A percentile compares a stretch with the other conserved stretches of the same genome.
phyloP scores from a whole-genome alignment of 306 rosid genomes.

The Acacia melanoxylon region DNA sequence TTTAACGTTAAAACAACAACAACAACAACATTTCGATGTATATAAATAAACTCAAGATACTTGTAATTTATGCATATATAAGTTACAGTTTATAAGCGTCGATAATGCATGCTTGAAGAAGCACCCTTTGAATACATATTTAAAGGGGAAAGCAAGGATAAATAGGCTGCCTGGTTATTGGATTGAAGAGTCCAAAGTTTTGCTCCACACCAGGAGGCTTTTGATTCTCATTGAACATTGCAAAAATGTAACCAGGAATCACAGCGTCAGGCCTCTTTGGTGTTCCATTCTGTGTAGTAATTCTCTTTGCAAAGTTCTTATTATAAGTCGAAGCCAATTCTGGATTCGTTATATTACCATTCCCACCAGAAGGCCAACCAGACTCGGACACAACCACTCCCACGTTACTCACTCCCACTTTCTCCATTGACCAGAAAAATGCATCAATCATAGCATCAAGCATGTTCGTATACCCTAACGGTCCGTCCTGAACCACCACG shows the following conservation, averaged over 20 bases:
- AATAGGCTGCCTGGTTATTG: neutral
- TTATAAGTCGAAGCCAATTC: neutral
- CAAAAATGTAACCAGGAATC: neutral
- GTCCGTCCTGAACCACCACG: neutral
- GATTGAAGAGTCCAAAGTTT: neutral
- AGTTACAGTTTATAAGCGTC: neutral
- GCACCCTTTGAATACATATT: neutral
- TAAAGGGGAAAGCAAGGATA: neutral
- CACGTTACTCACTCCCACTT: neutral
- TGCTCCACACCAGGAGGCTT: neutral
- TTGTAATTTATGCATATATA: neutral
- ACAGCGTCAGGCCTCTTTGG: neutral
- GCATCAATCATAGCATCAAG: neutral
- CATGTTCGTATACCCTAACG: neutral
- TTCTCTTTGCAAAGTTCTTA: neutral
- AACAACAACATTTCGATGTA: neutral
- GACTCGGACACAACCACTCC: neutral
- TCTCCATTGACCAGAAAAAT: neutral
- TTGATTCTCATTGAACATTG: slow-evolving; percentile 1
- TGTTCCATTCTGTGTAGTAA: neutral
- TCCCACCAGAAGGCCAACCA: neutral
- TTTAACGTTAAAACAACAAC: neutral
- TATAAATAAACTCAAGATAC: neutral
- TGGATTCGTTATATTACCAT: neutral
- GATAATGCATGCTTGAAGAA: neutral